Evolutionary conservation across 352 stramenopile species (phyloP), one percentile per base, ranked within the genome.

Genomic region (Pythium periplocum): DNA sequence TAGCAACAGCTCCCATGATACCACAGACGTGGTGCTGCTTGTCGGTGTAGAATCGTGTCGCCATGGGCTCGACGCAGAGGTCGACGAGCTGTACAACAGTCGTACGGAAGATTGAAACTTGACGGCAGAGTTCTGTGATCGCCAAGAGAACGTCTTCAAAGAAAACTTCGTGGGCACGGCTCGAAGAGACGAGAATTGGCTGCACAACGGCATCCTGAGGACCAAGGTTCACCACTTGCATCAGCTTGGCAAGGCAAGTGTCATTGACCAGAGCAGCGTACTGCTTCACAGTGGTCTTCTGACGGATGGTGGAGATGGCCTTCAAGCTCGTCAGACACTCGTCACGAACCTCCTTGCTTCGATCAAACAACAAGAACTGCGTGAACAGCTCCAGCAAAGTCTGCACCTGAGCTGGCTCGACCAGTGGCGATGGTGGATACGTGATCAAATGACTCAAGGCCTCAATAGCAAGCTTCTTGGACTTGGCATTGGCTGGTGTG

Each of bases 361-460:
- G 47, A n/a, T 92, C 76, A 32, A 76, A 69, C 48, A 93, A 69
- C 53, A 94, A 49, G 48, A 87, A 72, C 6, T 69, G 67, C 1
- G 78, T 94, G 57, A 90, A 90, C 17, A 91, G 72, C 39, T 84
- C 73, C 34, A 94, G 66, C n/a, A 94, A 57, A 12, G 63, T 60
- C 43, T 90, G 79, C 9, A 93, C 76, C 34, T 90, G 71, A 4
- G 54, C 55, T 1, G 67, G 59, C 8, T 78, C 73, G 45, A 95
- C 70, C 39, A 95, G 81, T 1, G 84, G 80, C 6, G 84, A 92
- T 43, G 84, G 83, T 11, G 84, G 84, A 48, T 79, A 91, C 39
- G 80, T 88, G 44, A 93, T 67, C 44, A 95, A 62, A 36, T 92
- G 81, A 45, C 74, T 78, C 30, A 95, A 65, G 6, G 75, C 70